Conservation (phyloP, 73 alveolate genomes). For the Tetrahymena elliotti region DNA sequence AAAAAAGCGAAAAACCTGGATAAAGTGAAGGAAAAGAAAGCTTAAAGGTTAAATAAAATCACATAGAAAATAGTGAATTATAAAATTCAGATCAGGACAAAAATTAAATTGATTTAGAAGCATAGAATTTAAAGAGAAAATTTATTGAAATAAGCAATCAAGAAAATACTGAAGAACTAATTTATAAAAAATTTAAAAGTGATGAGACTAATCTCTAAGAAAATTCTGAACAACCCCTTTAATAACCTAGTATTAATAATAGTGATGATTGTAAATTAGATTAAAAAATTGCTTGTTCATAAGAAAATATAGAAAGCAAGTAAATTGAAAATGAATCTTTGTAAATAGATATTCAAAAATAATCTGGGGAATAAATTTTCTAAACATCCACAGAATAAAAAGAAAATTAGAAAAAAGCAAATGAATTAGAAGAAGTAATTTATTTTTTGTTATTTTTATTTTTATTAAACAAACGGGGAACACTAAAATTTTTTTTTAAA, state of each 20-base stretch:
- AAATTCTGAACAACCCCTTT: background rate
- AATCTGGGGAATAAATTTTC: background rate
- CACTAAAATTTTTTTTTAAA: background rate
- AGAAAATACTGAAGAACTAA: background rate
- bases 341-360: too few relatives aligned
- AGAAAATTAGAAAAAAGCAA: background rate
- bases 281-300: background rate
- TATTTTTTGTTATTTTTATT: too few relatives aligned
- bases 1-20: too few relatives aligned
- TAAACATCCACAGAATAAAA: background rate
- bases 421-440: background rate
- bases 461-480: background rate
- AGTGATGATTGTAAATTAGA: background rate
- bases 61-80: background rate
- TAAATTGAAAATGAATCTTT: background rate
- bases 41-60: background rate
- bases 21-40: background rate
- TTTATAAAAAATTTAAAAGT: too few relatives aligned
- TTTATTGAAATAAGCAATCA: background rate
- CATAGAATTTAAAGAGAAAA: background rate
- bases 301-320: background rate
- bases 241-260: too few relatives aligned
- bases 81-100: background rate
- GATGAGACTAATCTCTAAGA: background rate
- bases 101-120: background rate